Evolutionary conservation across 805 yeast species (phyloP).

Genomic region (Lipomyces starkeyi): DNA sequence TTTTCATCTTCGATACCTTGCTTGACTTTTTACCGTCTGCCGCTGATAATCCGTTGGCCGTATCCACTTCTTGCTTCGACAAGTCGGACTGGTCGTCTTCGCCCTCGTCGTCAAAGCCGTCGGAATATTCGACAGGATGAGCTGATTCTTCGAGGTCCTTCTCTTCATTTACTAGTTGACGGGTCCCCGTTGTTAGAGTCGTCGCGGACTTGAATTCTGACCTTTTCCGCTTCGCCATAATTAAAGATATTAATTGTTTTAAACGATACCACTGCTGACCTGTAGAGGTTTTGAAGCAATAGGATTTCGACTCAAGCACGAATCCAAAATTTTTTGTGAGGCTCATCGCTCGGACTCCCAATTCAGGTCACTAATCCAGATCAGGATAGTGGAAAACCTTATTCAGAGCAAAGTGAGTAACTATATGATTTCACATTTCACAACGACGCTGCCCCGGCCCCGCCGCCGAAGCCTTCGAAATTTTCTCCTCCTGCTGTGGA

Average conservation of each 20-base stretch:
- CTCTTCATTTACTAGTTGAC: not conserved
- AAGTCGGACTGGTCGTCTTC: constrained; percentile 12
- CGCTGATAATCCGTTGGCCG: not conserved
- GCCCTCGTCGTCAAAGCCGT: constrained; percentile 1
- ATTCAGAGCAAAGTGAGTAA: not conserved
- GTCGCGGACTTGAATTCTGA: not conserved
- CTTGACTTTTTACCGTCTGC: not conserved
- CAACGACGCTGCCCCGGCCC: too few relatives aligned
- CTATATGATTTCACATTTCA: not conserved
- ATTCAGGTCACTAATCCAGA: constrained; percentile 28
- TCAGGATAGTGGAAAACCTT: not conserved
- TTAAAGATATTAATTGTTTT: not conserved
- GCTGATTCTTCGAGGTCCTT: not conserved
- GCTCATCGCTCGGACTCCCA: constrained; percentile 22
- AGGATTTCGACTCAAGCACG: not conserved
- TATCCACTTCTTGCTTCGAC: not conserved
- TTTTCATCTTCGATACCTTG: constrained; percentile 10
- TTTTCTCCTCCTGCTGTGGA: not conserved
- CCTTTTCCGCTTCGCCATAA: constrained; percentile 27
- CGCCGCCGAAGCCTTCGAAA: not conserved
- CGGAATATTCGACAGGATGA: not conserved
- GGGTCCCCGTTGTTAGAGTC: not conserved
- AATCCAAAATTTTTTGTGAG: constrained; percentile 14
- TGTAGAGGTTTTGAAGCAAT: not conserved
- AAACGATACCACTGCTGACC: not conserved